Evolutionary conservation across 2,329 filamentous ascomycete species (phyloP).

Genomic region (Coniochaeta pulveracea): DNA sequence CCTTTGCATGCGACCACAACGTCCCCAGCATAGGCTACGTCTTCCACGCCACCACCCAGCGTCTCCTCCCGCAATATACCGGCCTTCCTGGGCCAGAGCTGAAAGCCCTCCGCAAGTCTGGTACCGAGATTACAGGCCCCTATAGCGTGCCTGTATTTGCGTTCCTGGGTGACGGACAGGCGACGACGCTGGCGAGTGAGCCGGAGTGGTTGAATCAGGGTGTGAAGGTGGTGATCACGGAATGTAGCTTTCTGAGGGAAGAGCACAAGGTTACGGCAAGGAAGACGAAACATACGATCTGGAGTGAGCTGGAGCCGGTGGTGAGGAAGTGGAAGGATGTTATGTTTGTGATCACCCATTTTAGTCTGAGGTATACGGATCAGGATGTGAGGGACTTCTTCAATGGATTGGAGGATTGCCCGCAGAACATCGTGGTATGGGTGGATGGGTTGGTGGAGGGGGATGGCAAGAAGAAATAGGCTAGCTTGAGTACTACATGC

Average conservation of each 20-base stretch:
- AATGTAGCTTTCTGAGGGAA: conserved; percentile 34
- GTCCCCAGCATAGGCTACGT: conserved; percentile 36
- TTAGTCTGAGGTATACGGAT: conserved; percentile 32
- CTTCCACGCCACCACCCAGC: conserved; percentile 26
- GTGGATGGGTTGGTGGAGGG: conserved; percentile 21
- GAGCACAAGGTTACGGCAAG: conserved; percentile 29
- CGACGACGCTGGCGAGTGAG: conserved; percentile 23
- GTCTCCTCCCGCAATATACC: conserved; percentile 25
- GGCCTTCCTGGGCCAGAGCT: conserved; percentile 24
- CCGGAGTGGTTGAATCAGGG: conserved; percentile 26
- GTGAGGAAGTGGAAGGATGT: conserved; percentile 28
- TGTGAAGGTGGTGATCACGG: conserved; percentile 34
- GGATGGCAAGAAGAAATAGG: too few relatives aligned
- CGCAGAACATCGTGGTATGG: conserved; percentile 34
- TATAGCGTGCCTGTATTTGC: conserved; percentile 29
- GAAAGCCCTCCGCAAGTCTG: conserved; percentile 22
- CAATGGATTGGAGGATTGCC: conserved; percentile 22
- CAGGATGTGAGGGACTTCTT: conserved; percentile 29
- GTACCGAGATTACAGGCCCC: conserved; percentile 26
- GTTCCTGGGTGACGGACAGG: conserved; percentile 35
- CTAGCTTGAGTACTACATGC: too few relatives aligned
- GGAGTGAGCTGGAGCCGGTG: conserved; percentile 31
- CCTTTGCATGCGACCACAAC: conserved; percentile 32
- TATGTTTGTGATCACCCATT: conserved; percentile 34
- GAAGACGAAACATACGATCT: conserved; percentile 35